A percentile compares a stretch with the other conserved stretches of the same genome.
Evolutionary conservation across 208 protist genomes (phyloP).

Genomic region (Kentomonas sorsogonicus): DNA sequence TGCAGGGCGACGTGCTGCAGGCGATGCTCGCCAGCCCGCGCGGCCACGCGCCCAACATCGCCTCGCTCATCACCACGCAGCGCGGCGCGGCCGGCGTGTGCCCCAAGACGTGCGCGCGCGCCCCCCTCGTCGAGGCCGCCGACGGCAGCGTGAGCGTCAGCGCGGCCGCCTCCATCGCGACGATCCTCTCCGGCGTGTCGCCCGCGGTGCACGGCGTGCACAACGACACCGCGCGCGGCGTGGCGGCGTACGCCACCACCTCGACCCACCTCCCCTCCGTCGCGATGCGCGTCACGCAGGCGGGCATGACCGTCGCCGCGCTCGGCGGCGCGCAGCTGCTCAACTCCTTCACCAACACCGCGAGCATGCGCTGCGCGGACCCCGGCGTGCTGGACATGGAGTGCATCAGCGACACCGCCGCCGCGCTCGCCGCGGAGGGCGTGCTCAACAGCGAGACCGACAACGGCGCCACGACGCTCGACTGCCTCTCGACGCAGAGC

Average conservation of each 20-base stretch:
- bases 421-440: conserved; percentile 14
- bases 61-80: conserved; percentile 22
- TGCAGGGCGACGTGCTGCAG: conserved; percentile 50
- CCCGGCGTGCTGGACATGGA: conserved; percentile 73
- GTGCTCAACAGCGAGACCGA: conserved; percentile 14
- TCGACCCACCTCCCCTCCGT: conserved; percentile 44
- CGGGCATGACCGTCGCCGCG: conserved; percentile 27
- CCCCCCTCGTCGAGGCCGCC: conserved; percentile 36
- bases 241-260: conserved; percentile 32
- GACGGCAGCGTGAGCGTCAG: conserved; percentile 28
- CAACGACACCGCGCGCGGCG: conserved; percentile 33
- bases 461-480: conserved; percentile 25
- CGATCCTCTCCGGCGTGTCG: conserved; percentile 52
- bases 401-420: conserved; percentile 21
- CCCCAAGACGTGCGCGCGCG: conserved; percentile 49
- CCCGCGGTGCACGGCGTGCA: conserved; percentile 37
- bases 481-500: conserved; percentile 41
- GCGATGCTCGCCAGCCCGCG: conserved; percentile 30
- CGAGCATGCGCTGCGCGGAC: conserved; percentile 35
- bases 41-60: conserved; percentile 58
- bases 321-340: conserved; percentile 51
- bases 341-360: conserved; percentile 33
- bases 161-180: conserved; percentile 39
- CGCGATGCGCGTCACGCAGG: conserved; percentile 35
- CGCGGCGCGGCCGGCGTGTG: conserved; percentile 41